Evolutionary conservation across 2,329 filamentous ascomycete genomes (phyloP), one percentile per base, ranked within the genome.

Genomic region (Aaosphaeria pasadenensis): DNA sequence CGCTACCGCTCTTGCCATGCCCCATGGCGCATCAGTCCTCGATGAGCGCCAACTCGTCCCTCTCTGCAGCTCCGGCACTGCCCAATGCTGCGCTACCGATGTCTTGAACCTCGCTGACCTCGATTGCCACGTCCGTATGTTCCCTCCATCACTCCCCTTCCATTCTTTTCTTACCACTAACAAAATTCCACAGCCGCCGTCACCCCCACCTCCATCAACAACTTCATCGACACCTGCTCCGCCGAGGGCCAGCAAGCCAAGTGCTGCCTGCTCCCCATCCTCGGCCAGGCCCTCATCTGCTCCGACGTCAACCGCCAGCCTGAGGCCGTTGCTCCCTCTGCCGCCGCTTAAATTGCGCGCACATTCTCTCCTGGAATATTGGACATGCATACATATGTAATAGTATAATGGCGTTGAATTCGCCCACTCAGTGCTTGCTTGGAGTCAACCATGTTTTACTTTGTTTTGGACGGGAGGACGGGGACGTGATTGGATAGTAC

Each of bases 21-120:
- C 66, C 48, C 17, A 24, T 24, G 17, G 17, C 17, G 17, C 17
- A 24, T 24, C 17, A 24, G 51, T 63, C 39, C 55, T 71, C 17
- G 57, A 63, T 28, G 53, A 63, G 47, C 66, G 67, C 57, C 66
- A 69, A 49, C 33, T 36, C n/a, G 43, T 47, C 29, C 47, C 50
- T n/a, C 56, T 71, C 58, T 73, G 71, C 67, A 50, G 56, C 38
- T 62, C 64, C 6, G 60, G 63, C 43, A 57, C 60, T 55, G 59
- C 78, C 4, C 75, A 79, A 54, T 86, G 83, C 74, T 86, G 83
- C 62, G 78, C 82, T 11, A 83, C 81, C 28, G 79, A 85, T 54
- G 75, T 86, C 32, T 76, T 85, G 36, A 77, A 79, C 50, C 52
- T 84, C 49, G 80, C 77, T 3, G 71, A 81, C 63, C 71, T 84